phyloP scores from a whole-genome alignment of 2,329 filamentous ascomycete species.

The Aspergillus tubingensis region DNA sequence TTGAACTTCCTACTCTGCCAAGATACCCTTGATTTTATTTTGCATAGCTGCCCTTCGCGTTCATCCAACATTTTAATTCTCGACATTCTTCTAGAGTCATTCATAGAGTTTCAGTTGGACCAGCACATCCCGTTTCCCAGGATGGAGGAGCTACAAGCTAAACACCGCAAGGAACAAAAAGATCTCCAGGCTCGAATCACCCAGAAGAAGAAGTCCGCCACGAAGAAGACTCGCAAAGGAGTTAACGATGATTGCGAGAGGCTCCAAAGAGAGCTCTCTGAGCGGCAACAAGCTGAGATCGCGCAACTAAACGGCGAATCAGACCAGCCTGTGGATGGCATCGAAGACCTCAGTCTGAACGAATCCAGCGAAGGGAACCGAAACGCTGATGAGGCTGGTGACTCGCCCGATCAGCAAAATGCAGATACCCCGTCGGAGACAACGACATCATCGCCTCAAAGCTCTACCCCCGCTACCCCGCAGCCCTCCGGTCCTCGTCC shows the following conservation, averaged over 20 bases:
- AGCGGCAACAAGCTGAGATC: slow-evolving; percentile 56
- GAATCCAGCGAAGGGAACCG: slow-evolving; percentile 22
- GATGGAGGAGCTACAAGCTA: slow-evolving; percentile 76
- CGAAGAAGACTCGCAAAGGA: slow-evolving; percentile 74
- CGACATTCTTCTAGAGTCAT: not conserved
- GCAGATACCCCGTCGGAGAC: slow-evolving; percentile 5
- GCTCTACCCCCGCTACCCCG: slow-evolving; percentile 12
- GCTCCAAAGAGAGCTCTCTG: slow-evolving; percentile 58
- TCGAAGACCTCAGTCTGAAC: slow-evolving; percentile 38
- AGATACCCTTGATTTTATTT: not conserved
- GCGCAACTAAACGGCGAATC: slow-evolving; percentile 44
- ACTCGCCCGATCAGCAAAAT: slow-evolving; percentile 4
- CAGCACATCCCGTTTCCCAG: not conserved
- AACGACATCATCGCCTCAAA: slow-evolving; percentile 17
- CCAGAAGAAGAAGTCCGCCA: slow-evolving; percentile 95
- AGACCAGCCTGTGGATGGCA: slow-evolving; percentile 23
- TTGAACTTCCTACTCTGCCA: not conserved
- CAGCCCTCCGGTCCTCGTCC: slow-evolving; percentile 23
- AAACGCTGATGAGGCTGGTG: slow-evolving; percentile 1
- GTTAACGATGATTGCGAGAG: slow-evolving; percentile 67
- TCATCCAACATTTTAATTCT: not conserved
- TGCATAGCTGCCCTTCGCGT: not conserved
- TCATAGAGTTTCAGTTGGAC: not conserved
- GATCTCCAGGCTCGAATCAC: slow-evolving; percentile 84
- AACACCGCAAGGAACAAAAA: slow-evolving; percentile 83